These are phyloP conservation scores for Macrolepiota albuminosa DNA, from an alignment of 768 basidiomycete genomes.

Conservation along the genomic window DNA sequence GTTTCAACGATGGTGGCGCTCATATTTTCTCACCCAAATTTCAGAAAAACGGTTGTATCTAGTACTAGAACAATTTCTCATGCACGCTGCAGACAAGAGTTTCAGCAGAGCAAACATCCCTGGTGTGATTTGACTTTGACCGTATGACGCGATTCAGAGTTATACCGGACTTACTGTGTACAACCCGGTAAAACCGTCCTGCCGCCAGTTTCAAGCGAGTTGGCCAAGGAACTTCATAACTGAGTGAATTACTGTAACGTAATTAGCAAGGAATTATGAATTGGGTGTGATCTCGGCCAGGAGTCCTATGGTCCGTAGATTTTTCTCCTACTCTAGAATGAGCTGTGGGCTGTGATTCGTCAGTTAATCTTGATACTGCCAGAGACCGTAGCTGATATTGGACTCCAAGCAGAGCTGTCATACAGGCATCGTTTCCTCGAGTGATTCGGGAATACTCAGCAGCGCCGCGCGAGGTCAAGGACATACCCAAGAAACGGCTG, in stretches of 20 bases:
- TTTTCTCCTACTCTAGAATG: too few relatives aligned
- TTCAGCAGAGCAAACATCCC: constrained; percentile 25
- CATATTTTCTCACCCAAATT: neutral
- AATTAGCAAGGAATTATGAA: constrained; percentile 16
- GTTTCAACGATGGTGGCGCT: neutral
- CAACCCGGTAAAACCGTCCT: neutral
- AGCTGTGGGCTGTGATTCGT: too few relatives aligned
- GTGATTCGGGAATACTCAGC: too few relatives aligned
- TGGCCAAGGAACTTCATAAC: constrained; percentile 33
- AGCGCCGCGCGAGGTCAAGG: too few relatives aligned
- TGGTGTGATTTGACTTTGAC: constrained; percentile 13
- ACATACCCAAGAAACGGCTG: too few relatives aligned
- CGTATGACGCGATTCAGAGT: constrained; percentile 24
- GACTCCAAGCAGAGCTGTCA: constrained; percentile 13
- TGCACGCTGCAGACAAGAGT: constrained; percentile 10
- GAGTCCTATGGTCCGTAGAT: too few relatives aligned
- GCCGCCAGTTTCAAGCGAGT: too few relatives aligned
- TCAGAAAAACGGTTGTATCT: neutral
- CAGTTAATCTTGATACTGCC: too few relatives aligned
- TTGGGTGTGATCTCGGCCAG: neutral
- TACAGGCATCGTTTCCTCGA: too few relatives aligned
- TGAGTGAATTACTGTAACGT: too few relatives aligned
- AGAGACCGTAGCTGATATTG: neutral
- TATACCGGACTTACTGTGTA: constrained; percentile 49
- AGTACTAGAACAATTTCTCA: neutral